phyloP scores from a whole-genome alignment of 495 filamentous ascomycete genomes.

The Penicillium daleae region DNA sequence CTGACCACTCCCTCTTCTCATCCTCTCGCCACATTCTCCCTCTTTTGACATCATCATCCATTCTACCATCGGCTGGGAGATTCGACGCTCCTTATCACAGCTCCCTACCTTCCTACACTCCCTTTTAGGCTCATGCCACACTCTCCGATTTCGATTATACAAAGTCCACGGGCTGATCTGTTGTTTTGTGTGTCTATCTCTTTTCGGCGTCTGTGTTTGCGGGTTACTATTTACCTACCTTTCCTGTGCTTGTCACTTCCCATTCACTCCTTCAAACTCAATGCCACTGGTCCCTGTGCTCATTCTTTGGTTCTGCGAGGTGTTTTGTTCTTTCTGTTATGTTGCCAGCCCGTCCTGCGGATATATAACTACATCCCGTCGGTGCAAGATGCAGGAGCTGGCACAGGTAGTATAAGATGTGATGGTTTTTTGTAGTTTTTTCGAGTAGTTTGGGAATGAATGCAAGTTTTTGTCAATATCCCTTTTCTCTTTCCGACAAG shows the following conservation, averaged over 20 bases:
- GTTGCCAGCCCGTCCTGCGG: constrained; percentile 2
- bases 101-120: constrained; percentile 25
- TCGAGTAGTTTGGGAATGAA: constrained; percentile 29
- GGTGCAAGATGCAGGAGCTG: constrained; percentile 5
- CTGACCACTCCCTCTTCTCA: constrained; percentile 4
- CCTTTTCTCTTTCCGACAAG: neutral
- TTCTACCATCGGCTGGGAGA: constrained; percentile 3
- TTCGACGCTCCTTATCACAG: constrained; percentile 28
- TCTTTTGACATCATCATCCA: constrained; percentile 21
- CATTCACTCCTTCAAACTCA: constrained; percentile 31
- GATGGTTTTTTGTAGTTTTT: constrained; percentile 22
- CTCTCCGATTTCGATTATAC: constrained; percentile 28
- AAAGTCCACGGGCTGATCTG: constrained; percentile 37
- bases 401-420: constrained; percentile 22
- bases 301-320: constrained; percentile 18
- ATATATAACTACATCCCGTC: constrained; percentile 28
- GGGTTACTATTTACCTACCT: constrained; percentile 17
- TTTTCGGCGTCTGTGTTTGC: constrained; percentile 31
- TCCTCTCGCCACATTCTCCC: constrained; percentile 9
- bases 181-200: constrained; percentile 15
- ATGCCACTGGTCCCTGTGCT: constrained; percentile 22
- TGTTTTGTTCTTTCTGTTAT: constrained; percentile 15
- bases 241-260: constrained; percentile 23
- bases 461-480: constrained; percentile 14
- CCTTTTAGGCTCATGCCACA: constrained; percentile 21